Conservation (phyloP, 129 eudicot genomes). For the Chrysanthemum lavandulifolium region DNA sequence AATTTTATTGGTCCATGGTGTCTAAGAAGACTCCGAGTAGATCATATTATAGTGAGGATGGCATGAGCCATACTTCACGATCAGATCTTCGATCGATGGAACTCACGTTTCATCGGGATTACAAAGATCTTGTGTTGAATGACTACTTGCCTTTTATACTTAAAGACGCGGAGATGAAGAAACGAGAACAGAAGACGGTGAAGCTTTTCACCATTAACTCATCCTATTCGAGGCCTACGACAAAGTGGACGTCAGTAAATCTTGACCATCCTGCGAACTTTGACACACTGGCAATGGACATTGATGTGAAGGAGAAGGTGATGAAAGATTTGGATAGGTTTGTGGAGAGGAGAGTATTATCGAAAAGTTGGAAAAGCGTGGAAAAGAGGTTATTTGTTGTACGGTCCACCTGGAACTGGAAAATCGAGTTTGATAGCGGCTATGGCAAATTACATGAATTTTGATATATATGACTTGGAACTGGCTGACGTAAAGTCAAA, state of each 20-base stretch:
- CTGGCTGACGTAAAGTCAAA: conserved; percentile 23
- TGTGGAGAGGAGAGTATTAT: conserved; percentile 49
- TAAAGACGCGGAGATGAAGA: conserved; percentile 28
- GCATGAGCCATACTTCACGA: background rate
- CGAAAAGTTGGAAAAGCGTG: conserved; percentile 54
- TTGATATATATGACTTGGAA: conserved; percentile 34
- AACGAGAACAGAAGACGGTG: conserved; percentile 31
- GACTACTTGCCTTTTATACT: conserved; percentile 53
- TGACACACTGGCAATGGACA: conserved; percentile 25
- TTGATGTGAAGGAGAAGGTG: conserved; percentile 18
- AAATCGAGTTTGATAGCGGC: conserved; percentile 33
- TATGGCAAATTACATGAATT: conserved; percentile 29
- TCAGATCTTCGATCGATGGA: conserved; percentile 21
- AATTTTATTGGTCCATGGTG: conserved; percentile 48
- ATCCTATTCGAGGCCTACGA: conserved; percentile 18
- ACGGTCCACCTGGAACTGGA: conserved; percentile 29
- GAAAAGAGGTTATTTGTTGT: conserved; percentile 32
- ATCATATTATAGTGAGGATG: background rate
- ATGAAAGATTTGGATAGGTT: conserved; percentile 23
- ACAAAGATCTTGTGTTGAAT: conserved; percentile 28
- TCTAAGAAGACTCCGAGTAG: conserved; percentile 16
- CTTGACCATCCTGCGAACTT: conserved; percentile 26
- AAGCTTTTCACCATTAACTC: conserved; percentile 43
- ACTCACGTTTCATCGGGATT: conserved; percentile 41
- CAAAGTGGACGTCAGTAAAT: conserved; percentile 17